phyloP scores from a whole-genome alignment of 2,329 filamentous ascomycete species.

The Xylaria sp. region DNA sequence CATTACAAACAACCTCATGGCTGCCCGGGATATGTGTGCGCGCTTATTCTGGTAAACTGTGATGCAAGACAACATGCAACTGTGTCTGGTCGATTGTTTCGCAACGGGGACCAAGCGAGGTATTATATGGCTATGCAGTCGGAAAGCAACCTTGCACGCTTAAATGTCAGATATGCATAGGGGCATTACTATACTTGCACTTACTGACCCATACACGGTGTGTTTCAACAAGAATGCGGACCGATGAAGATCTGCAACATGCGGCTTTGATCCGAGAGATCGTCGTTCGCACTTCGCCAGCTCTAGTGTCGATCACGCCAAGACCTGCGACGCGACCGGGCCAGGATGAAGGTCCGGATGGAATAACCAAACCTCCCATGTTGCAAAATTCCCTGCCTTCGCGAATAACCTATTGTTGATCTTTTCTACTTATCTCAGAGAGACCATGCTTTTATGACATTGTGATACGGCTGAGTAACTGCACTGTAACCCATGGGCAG shows the following conservation, averaged over 20 bases:
- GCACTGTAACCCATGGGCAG: not conserved
- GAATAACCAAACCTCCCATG: not conserved
- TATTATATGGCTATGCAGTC: not conserved
- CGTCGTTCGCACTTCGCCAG: not conserved
- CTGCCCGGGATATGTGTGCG: not conserved
- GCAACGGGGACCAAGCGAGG: not conserved
- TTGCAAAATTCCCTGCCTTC: slow-evolving; percentile 23
- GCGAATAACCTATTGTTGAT: not conserved
- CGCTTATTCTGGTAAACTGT: not conserved
- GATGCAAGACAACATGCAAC: slow-evolving; percentile 18
- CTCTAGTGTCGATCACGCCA: slow-evolving; percentile 12
- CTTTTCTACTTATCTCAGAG: not conserved
- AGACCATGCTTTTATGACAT: not conserved
- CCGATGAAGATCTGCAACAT: slow-evolving; percentile 19
- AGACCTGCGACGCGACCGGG: slow-evolving; percentile 15
- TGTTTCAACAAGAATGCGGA: slow-evolving; percentile 21
- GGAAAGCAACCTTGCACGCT: not conserved
- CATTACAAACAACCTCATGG: slow-evolving; percentile 13
- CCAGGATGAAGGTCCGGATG: not conserved
- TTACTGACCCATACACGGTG: slow-evolving; percentile 10
- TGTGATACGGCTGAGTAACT: slow-evolving; percentile 13
- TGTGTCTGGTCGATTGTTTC: not conserved
- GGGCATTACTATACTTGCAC: not conserved
- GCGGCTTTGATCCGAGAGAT: slow-evolving; percentile 7
- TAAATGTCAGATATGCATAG: not conserved